Percentiles rank a stretch among this genome's conserved stretches.
phyloP scores from a whole-genome alignment of 1,284 basidiomycete species.

The Crepidotus sp. region DNA sequence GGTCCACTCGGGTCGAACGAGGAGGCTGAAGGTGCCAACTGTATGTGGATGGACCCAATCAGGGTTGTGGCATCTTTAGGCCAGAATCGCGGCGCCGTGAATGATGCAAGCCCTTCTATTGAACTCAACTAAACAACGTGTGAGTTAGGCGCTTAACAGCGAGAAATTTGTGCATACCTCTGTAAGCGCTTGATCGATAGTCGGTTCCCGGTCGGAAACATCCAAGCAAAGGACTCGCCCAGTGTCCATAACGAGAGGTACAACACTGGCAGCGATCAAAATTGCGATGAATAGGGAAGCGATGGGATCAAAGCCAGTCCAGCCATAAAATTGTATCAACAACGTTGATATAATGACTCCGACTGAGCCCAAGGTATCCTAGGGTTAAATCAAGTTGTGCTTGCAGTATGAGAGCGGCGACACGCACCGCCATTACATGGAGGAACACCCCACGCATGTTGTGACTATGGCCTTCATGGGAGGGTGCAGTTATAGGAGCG shows the following conservation, averaged over 20 bases:
- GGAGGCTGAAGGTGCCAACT: constrained; percentile 53
- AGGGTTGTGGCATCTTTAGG: constrained; percentile 83
- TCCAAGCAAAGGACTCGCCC: constrained; percentile 87
- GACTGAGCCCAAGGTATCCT: constrained; percentile 88
- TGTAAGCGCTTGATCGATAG: constrained; percentile 64
- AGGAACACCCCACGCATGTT: constrained; percentile 99
- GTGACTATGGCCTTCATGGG: constrained; percentile 82
- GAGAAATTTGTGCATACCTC: constrained; percentile 37
- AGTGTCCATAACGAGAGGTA: constrained; percentile 91
- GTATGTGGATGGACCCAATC: constrained; percentile 87
- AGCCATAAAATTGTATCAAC: constrained; percentile 94
- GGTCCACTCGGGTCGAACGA: constrained; percentile 47
- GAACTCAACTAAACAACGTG: constrained; percentile 28
- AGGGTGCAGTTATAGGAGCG: constrained; percentile 39
- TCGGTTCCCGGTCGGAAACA: constrained; percentile 59
- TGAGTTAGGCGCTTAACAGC: not conserved
- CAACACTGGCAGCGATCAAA: constrained; percentile 90
- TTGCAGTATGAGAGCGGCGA: not conserved
- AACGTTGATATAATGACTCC: constrained; percentile 98
- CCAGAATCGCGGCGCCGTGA: constrained; percentile 86
- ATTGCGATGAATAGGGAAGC: constrained; percentile 95
- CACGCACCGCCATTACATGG: constrained; percentile 77
- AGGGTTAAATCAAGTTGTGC: constrained; percentile 14
- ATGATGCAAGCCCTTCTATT: constrained; percentile 76
- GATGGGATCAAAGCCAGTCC: constrained; percentile 99